Evolutionary conservation across 1,284 basidiomycete species (phyloP).

Genomic region (Ustilago bromivora): DNA sequence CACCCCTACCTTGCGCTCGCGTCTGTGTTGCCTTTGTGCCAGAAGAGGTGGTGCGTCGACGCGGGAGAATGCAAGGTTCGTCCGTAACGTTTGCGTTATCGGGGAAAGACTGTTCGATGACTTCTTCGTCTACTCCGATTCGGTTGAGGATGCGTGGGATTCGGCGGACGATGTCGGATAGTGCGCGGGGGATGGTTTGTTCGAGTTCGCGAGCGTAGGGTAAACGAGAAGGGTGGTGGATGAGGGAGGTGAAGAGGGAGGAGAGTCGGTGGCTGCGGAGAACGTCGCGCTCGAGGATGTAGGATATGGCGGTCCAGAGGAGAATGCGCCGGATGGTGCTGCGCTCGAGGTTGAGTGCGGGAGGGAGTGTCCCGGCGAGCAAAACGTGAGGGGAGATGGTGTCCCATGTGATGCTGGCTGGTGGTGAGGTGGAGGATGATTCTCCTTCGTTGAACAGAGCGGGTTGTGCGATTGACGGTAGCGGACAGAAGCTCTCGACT

Average conservation of each 20-base stretch:
- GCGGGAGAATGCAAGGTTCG: constrained; percentile 12
- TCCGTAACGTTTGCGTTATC: constrained; percentile 21
- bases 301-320: constrained; percentile 29
- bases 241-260: constrained; percentile 19
- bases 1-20: constrained; percentile 1
- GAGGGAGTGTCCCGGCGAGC: constrained; percentile 21
- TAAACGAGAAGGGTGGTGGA: constrained; percentile 1
- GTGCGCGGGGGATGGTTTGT: constrained; percentile 5
- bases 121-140: constrained; percentile 23
- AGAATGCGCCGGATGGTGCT: constrained; percentile 27
- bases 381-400: constrained; percentile 16
- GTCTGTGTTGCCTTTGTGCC: constrained; percentile 3
- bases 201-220: constrained; percentile 10
- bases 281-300: constrained; percentile 21
- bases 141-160: constrained; percentile 28
- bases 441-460: not conserved
- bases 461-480: constrained; percentile 6
- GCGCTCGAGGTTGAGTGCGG: constrained; percentile 19
- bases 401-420: constrained; percentile 15
- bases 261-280: constrained; percentile 12
- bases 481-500: constrained; percentile 13
- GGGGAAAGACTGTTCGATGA: constrained; percentile 33
- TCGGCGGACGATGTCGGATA: constrained; percentile 15
- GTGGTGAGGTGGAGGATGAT: not conserved
- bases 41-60: not conserved